Evolutionary conservation across 2,329 filamentous ascomycete genomes (phyloP), one percentile per base, ranked within the genome.

Genomic region (Hymenoscyphus fraxineus): DNA sequence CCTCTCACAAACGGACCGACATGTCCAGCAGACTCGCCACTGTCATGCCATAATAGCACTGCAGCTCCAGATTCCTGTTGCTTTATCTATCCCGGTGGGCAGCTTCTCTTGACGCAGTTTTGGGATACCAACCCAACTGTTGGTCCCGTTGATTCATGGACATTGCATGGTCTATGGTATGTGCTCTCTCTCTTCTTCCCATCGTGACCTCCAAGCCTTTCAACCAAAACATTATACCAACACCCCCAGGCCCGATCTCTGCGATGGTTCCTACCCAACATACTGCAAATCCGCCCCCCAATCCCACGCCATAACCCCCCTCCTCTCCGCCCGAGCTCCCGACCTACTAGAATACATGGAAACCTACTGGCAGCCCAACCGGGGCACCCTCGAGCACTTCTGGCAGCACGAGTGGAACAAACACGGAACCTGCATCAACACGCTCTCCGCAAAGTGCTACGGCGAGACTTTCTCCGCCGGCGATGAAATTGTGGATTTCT

Each of bases 351-450:
- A 78, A 2, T 89, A 86, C 74, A 92, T 92, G 89, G 76, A 82
- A 63, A 83, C 78, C 3, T 90, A 87, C 77, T 91, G 88, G 89
- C 88, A 89, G 75, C 85, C 88, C 73, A 84, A 87, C 76, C 74
- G 82, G 59, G 87, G 87, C 63, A 77, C 86, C 1, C 64, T 63
- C 12, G 83, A 88, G 70, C 78, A 77, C 12, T 85, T 92, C 69
- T 92, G 89, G 89, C 80, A 88, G 73, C 88, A 92, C 74, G 89
- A 92, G 76, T 92, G 87, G 85, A 80, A 80, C 69, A 92, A 91
- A 75, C 90, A 93, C 73, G 90, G 90, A 61, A 83, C 81, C 16
- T 92, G 89, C 77, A 85, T 92, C 68, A 86, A 81, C 70, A 92
- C 90, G 0, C 81, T 92, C 12, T 80, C 87, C 57, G 83, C 89